Conservation (phyloP, 805 yeast species). For the Cyberlindnera sargentensis region DNA sequence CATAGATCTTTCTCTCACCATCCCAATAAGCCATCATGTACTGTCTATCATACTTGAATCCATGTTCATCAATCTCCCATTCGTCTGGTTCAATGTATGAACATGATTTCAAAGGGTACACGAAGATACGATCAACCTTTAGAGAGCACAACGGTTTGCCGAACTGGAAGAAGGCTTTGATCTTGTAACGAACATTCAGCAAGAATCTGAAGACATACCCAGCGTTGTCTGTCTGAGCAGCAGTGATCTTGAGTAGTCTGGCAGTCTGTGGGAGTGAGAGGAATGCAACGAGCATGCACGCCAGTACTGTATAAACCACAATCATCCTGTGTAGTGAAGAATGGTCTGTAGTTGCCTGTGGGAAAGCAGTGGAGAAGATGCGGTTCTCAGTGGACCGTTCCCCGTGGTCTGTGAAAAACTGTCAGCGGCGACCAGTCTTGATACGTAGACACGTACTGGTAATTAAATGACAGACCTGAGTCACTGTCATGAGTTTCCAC, state of each 20-base stretch:
- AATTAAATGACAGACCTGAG: too few species aligned
- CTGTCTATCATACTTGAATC: conserved; percentile 19
- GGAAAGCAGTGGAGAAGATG: too few species aligned
- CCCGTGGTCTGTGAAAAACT: too few species aligned
- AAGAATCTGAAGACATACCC: conserved; percentile 3
- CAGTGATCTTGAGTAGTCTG: neutral
- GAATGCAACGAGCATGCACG: conserved; percentile 1
- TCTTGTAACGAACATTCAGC: conserved; percentile 11
- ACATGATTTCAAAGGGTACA: conserved; percentile 17
- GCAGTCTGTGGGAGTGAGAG: conserved; percentile 1
- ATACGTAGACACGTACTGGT: too few species aligned
- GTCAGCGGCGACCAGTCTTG: too few species aligned
- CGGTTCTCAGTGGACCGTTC: too few species aligned
- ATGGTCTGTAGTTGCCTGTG: too few species aligned
- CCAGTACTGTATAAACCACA: neutral
- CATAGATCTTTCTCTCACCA: conserved; percentile 5
- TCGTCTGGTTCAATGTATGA: conserved; percentile 6
- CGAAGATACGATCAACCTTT: conserved; percentile 5
- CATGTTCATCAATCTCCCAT: conserved; percentile 19
- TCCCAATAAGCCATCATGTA: conserved; percentile 18
- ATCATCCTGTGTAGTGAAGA: neutral
- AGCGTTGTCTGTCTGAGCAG: conserved; percentile 1
- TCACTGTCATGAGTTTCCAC: neutral
- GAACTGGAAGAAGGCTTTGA: conserved; percentile 6
- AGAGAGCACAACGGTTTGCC: conserved; percentile 7